Conservation (phyloP, 2,329 filamentous ascomycete genomes). For the Colletotrichum sidae region DNA sequence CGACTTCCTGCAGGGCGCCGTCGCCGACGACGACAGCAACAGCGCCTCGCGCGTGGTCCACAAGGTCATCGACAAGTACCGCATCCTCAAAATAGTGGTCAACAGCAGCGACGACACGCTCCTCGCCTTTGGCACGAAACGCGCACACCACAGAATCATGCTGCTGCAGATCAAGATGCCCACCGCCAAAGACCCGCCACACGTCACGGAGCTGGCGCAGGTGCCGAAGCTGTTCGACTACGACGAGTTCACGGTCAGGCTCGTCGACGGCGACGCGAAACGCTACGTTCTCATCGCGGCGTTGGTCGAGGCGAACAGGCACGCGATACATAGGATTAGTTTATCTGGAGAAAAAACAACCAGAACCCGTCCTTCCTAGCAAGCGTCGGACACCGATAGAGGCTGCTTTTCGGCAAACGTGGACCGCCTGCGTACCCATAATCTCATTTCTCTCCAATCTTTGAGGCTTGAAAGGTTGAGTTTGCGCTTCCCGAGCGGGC, state of each 20-base stretch:
- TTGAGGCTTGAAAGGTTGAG: neutral
- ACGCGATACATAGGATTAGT: slow-evolving; percentile 40
- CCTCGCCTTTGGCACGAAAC: slow-evolving; percentile 41
- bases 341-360: neutral
- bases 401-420: slow-evolving; percentile 28
- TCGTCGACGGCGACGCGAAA: slow-evolving; percentile 31
- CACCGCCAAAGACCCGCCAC: slow-evolving; percentile 13
- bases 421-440: neutral
- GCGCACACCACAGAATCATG: slow-evolving; percentile 40
- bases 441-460: neutral
- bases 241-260: slow-evolving; percentile 38
- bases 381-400: neutral
- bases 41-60: slow-evolving; percentile 16
- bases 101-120: slow-evolving; percentile 39
- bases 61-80: slow-evolving; percentile 42
- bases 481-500: neutral
- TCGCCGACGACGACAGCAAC: too few species aligned
- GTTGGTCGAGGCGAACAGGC: slow-evolving; percentile 39
- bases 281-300: slow-evolving; percentile 41
- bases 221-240: slow-evolving; percentile 37
- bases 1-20: too few species aligned
- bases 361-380: too few species aligned
- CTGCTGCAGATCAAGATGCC: slow-evolving; percentile 41
- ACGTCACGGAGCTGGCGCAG: slow-evolving; percentile 32
- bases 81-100: slow-evolving; percentile 44